Conservation (phyloP, 148 eudicot genomes). For the Rheum nobile region DNA sequence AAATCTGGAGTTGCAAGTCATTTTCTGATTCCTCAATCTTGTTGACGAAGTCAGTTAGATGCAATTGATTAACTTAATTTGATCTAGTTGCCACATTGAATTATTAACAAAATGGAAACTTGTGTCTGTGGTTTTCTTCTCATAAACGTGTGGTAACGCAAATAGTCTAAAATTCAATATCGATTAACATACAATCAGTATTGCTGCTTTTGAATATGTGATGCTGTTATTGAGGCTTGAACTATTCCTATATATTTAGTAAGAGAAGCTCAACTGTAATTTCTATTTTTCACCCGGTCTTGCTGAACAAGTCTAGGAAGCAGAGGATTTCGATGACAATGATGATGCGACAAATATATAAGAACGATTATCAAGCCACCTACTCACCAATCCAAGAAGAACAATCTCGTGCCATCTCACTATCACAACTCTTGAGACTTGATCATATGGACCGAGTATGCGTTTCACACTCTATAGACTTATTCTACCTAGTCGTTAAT, state of each 20-base stretch:
- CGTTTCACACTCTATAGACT: background rate
- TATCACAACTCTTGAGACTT: background rate
- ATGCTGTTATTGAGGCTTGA: background rate
- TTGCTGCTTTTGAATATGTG: background rate
- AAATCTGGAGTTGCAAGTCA: background rate
- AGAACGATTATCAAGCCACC: background rate
- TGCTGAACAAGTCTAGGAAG: background rate
- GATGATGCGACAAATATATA: background rate
- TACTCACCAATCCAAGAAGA: background rate
- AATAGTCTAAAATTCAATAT: too few species aligned
- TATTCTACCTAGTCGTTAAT: background rate
- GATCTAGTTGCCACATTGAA: background rate
- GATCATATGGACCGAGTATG: background rate
- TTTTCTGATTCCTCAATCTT: background rate
- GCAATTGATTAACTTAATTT: background rate
- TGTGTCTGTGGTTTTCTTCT: background rate
- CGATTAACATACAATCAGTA: too few species aligned
- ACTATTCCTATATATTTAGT: background rate
- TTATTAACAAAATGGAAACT: background rate
- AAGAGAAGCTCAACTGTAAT: background rate
- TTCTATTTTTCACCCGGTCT: background rate
- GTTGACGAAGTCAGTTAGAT: background rate
- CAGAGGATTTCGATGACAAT: background rate
- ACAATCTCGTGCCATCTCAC: background rate
- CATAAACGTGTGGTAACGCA: too few species aligned